A percentile compares a stretch with the other conserved stretches of the same genome.
Conservation (phyloP, 2,329 filamentous ascomycete genomes). For the Simplicillium sp. region DNA sequence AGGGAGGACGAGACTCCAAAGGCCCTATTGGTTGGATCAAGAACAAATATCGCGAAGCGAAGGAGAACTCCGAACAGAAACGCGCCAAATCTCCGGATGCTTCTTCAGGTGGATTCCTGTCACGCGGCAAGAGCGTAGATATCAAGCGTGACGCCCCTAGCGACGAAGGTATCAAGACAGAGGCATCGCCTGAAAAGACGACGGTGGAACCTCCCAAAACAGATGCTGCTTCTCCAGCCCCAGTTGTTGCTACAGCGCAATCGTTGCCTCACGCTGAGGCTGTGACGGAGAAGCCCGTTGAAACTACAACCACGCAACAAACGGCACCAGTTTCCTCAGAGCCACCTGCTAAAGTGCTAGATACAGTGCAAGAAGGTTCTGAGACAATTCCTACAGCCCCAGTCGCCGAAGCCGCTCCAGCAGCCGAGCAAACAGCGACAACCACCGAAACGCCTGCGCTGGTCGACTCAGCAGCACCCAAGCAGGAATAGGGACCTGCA, state of each 20-base stretch:
- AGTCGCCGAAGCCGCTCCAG: background rate
- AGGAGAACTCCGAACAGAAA: conserved; percentile 44
- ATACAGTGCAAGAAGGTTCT: no score
- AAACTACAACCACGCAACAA: no score
- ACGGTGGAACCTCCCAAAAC: no score
- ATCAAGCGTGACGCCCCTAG: conserved; percentile 28
- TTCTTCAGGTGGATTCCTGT: conserved; percentile 18
- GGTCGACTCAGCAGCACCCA: background rate
- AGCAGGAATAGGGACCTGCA: no score
- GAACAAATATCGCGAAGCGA: conserved; percentile 50
- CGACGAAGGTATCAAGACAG: background rate
- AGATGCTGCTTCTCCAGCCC: background rate
- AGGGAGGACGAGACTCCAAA: conserved; percentile 35
- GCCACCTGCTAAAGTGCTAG: background rate
- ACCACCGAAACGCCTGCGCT: background rate
- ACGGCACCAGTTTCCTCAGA: background rate
- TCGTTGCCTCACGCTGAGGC: background rate
- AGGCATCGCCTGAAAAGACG: background rate
- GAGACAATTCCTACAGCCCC: no score
- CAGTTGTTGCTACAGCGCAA: background rate
- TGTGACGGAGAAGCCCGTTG: no score
- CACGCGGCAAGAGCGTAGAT: conserved; percentile 39
- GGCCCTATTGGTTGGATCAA: conserved; percentile 50
- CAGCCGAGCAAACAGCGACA: background rate
- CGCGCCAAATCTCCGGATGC: conserved; percentile 44